Percentiles rank a stretch among this genome's conserved stretches.
Evolutionary conservation across 257 asterid genomes (phyloP).

Genomic region (Rauvolfia tetraphylla): DNA sequence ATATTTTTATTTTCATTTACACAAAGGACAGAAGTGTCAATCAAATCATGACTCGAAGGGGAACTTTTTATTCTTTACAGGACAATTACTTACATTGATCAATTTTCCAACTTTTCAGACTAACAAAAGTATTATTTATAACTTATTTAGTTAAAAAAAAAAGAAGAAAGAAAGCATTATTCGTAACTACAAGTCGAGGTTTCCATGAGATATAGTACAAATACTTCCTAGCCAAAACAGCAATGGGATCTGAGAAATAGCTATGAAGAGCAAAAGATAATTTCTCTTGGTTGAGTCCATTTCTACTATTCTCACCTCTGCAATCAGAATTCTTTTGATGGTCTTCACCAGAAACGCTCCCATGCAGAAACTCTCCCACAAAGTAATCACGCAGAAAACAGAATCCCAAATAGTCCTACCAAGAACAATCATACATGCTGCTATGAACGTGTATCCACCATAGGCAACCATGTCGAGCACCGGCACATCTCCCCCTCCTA

Average conservation of each 20-base stretch:
- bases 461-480: slow-evolving; percentile 27
- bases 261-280: slow-evolving; percentile 22
- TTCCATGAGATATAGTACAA: neutral
- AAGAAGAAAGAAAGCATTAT: neutral
- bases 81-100: no score
- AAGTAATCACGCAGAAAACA: slow-evolving; percentile 3
- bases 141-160: no score
- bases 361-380: slow-evolving; percentile 30
- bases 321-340: slow-evolving; percentile 22
- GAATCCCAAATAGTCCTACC: slow-evolving; percentile 16
- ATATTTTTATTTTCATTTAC: no score
- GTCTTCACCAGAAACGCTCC: slow-evolving; percentile 29
- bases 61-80: no score
- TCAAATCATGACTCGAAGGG: no score
- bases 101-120: no score
- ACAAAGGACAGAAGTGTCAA: no score
- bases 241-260: slow-evolving; percentile 25
- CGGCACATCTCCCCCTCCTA: slow-evolving; percentile 26
- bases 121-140: no score
- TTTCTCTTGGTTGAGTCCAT: slow-evolving; percentile 18
- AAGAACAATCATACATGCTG: slow-evolving; percentile 12
- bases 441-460: slow-evolving; percentile 24
- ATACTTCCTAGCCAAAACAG: slow-evolving; percentile 22
- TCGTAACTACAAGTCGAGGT: neutral
- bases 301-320: slow-evolving; percentile 19